Evolutionary conservation across 768 basidiomycete genomes (phyloP).

Genomic region (Serpula lacrymans): DNA sequence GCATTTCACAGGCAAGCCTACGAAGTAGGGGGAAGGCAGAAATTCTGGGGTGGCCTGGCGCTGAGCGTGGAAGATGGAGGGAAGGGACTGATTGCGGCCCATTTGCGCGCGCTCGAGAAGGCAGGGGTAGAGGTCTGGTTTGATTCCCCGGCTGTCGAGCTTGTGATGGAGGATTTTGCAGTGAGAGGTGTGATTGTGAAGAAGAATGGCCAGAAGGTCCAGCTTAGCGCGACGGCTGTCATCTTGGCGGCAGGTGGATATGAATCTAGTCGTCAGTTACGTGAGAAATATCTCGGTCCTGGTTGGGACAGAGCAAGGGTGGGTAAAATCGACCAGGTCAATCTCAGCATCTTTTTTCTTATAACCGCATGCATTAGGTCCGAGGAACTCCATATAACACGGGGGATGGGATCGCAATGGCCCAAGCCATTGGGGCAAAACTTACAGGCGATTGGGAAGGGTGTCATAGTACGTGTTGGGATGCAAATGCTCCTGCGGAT

Average conservation of each 20-base stretch:
- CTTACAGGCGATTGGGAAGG: constrained; percentile 64
- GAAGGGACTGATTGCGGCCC: constrained; percentile 61
- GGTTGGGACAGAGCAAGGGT: constrained; percentile 60
- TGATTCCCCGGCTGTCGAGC: constrained; percentile 41
- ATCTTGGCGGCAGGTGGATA: constrained; percentile 67
- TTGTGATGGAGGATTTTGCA: constrained; percentile 30
- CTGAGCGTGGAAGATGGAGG: constrained; percentile 62
- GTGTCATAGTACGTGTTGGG: constrained; percentile 76
- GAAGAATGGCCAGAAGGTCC: constrained; percentile 31
- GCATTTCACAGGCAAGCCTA: constrained; percentile 69
- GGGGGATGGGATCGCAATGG: constrained; percentile 62
- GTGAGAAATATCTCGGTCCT: constrained; percentile 52
- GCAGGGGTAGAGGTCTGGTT: constrained; percentile 59
- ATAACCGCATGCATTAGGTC: constrained; percentile 37
- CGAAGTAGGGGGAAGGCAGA: constrained; percentile 55
- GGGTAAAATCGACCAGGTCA: constrained; percentile 6
- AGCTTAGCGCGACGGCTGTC: constrained; percentile 42
- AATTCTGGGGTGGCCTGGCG: constrained; percentile 71
- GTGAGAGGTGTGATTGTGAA: constrained; percentile 47
- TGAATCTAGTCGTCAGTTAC: constrained; percentile 52
- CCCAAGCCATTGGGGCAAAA: constrained; percentile 46
- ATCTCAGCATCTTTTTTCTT: background rate
- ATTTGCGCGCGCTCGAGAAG: constrained; percentile 44
- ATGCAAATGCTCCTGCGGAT: constrained; percentile 51
- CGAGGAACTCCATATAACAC: constrained; percentile 70